Conservation (phyloP, 164 flowering plant genomes). For the Akebia trifoliata region DNA sequence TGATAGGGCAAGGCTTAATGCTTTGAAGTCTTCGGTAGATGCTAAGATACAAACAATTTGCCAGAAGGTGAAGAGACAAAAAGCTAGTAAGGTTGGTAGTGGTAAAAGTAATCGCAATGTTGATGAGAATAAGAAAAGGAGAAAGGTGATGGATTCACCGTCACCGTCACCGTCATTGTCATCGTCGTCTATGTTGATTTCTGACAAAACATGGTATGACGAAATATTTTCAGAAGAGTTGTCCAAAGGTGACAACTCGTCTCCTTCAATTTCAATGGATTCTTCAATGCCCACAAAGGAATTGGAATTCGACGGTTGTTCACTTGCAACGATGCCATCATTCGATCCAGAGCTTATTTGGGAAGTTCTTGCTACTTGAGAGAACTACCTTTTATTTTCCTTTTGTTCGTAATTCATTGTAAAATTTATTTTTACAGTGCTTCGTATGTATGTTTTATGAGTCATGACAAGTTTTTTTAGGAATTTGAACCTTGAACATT, state of each 20-base stretch:
- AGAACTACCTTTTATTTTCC: not conserved
- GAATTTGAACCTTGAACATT: too few species aligned
- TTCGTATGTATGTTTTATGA: too few species aligned
- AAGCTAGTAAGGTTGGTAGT: conserved; percentile 26
- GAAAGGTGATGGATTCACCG: conserved; percentile 7
- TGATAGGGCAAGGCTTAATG: conserved; percentile 34
- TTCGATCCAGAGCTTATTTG: conserved; percentile 87
- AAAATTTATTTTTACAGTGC: too few species aligned
- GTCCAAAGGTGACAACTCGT: conserved; percentile 30
- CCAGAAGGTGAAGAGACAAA: conserved; percentile 48
- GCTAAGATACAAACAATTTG: conserved; percentile 86
- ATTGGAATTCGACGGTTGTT: conserved; percentile 39
- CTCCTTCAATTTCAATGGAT: conserved; percentile 20
- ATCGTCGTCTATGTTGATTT: not conserved
- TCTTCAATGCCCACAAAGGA: conserved; percentile 10
- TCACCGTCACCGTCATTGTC: conserved; percentile 14
- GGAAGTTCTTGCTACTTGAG: conserved; percentile 75
- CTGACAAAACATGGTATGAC: conserved; percentile 4
- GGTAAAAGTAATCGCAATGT: not conserved
- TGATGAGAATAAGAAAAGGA: not conserved
- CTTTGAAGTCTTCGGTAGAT: conserved; percentile 58
- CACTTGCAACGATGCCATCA: conserved; percentile 68
- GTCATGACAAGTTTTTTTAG: too few species aligned
- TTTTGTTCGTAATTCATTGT: too few species aligned
- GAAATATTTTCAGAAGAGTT: conserved; percentile 39